These are phyloP conservation scores for Fusarium sp. DNA, from an alignment of 2,329 filamentous ascomycete genomes.

Conservation along the genomic window DNA sequence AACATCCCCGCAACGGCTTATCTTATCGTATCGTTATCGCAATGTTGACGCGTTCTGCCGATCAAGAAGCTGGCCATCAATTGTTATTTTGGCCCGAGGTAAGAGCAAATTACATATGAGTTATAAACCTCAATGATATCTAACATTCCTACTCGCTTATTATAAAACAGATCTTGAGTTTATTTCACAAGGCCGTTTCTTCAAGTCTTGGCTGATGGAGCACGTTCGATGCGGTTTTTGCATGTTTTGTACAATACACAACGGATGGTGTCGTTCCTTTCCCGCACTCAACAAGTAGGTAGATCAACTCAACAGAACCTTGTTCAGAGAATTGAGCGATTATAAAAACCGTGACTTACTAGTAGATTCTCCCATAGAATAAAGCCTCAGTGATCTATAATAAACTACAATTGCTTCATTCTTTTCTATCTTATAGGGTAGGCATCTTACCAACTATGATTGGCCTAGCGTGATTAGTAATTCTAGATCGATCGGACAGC, in stretches of 20 bases:
- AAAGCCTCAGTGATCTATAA: rapidly evolving
- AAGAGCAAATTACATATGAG: too few species aligned
- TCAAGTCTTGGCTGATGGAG: rapidly evolving
- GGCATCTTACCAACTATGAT: rapidly evolving
- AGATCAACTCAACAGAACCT: too few species aligned
- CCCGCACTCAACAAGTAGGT: too few species aligned
- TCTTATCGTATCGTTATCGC: conserved; percentile 11
- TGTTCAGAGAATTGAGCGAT: rapidly evolving
- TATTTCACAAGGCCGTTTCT: too few species aligned
- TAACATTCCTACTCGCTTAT: rapidly evolving
- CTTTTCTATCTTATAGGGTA: not conserved
- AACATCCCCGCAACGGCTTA: not conserved
- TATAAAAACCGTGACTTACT: too few species aligned
- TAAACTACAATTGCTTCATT: rapidly evolving
- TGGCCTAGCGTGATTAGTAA: rapidly evolving
- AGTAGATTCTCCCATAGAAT: rapidly evolving
- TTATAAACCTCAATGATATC: rapidly evolving
- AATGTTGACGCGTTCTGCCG: not conserved
- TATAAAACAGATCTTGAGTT: too few species aligned
- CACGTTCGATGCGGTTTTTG: too few species aligned
- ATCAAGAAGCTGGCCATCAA: not conserved
- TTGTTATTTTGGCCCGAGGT: too few species aligned
- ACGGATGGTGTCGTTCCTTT: too few species aligned
- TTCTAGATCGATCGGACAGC: too few species aligned
- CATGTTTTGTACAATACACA: too few species aligned